Evolutionary conservation across 768 basidiomycete species (phyloP), one percentile per base, ranked within the genome.

Genomic region (Suillus subluteus): DNA sequence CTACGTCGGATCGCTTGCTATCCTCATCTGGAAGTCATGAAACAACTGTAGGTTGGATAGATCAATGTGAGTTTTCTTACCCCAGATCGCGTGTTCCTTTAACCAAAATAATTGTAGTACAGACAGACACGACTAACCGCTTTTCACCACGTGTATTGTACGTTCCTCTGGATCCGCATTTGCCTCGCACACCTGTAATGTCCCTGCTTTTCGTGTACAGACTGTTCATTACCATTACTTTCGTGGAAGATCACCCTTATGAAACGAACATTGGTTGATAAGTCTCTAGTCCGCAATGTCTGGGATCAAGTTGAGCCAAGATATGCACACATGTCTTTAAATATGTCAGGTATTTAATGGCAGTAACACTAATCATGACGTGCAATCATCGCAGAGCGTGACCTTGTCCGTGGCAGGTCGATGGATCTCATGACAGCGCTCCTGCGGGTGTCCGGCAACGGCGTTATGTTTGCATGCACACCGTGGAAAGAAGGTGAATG

Each of bases 1-100:
- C 82, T 98, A 97, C 83, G 84, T 99, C 76, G 95, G 94, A 65
- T 82, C 90, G 43, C 89, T 96, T 73, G 96, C 96, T 67, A 88
- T 98, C 81, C 90, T 98, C 78, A 88, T 95, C 82, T 95, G 94
- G 94, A 95, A 94, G 83, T 95, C 94, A 86, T 95, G 81, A 81
- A 80, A 61, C 58, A 40, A 55, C 26, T 35, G 68, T 62, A 54
- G 62, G 43, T 62, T 46, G 54, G 63, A 65, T 71, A 74, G 75
- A 75, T 68, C 66, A 71, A 69, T 59, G 76, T 77, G 55, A 61
- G 76, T n/a, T 21, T 26, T 11, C 4, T 59, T 48, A 41, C 37
- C 32, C 6, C 56, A 41, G 16, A 32, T 50, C 16, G 26, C 16
- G 23, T 21, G 8, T 23, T 11, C 44, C 46, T 43, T 44, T 67